Evolutionary conservation across 164 flowering plant genomes (phyloP).

Genomic region (Vitis rupestris): DNA sequence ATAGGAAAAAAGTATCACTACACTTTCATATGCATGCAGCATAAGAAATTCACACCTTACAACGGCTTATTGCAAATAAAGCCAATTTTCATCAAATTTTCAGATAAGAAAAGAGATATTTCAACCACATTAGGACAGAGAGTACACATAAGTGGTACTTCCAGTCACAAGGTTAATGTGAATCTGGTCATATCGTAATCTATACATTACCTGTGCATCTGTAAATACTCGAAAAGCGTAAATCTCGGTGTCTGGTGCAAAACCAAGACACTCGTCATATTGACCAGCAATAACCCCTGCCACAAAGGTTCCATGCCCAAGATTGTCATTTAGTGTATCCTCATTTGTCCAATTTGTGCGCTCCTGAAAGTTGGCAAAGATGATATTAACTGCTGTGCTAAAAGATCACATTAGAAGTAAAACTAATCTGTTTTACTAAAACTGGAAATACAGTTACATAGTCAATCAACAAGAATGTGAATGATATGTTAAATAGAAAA

Average conservation of each 20-base stretch:
- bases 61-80: too few species aligned
- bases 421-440: background rate
- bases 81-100: too few species aligned
- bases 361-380: conserved; percentile 50
- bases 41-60: too few species aligned
- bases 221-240: conserved; percentile 98
- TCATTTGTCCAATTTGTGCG: conserved; percentile 98
- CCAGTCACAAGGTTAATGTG: background rate
- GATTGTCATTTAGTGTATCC: conserved; percentile 94
- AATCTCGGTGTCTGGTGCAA: conserved; percentile 96
- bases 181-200: background rate
- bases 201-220: conserved; percentile 95
- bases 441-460: background rate
- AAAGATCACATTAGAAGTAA: background rate
- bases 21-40: too few species aligned
- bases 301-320: conserved; percentile 99
- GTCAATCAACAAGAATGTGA: background rate
- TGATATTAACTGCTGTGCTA: background rate
- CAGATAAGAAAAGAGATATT: too few species aligned
- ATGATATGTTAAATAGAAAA: background rate
- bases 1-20: too few species aligned
- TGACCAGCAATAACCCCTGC: conserved; percentile 98
- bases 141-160: too few species aligned
- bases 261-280: conserved; percentile 90
- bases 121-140: too few species aligned